These are phyloP conservation scores for Mycena olivaceomarginata DNA, from an alignment of 768 basidiomycete genomes.

Conservation along the genomic window DNA sequence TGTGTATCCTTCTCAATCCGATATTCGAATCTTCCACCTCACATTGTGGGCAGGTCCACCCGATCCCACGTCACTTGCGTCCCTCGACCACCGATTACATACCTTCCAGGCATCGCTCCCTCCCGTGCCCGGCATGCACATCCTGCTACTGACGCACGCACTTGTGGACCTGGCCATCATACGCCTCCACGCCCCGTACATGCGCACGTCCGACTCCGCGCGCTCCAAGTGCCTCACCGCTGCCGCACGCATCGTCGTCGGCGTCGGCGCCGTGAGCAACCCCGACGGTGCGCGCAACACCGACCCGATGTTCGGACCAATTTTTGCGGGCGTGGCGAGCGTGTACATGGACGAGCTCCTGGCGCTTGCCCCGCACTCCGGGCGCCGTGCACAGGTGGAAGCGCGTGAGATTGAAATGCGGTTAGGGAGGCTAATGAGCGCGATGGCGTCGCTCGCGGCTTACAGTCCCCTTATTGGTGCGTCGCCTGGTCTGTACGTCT, in stretches of 20 bases:
- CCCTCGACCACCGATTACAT: slow-evolving; percentile 26
- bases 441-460: slow-evolving; percentile 32
- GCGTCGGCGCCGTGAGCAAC: slow-evolving; percentile 10
- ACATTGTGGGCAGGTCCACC: slow-evolving; percentile 2
- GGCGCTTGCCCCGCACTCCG: neutral
- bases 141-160: slow-evolving; percentile 22
- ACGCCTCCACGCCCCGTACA: slow-evolving; percentile 34
- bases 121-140: slow-evolving; percentile 15
- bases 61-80: slow-evolving; percentile 8
- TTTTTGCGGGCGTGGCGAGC: slow-evolving; percentile 24
- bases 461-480: slow-evolving; percentile 38
- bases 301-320: slow-evolving; percentile 29
- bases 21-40: neutral
- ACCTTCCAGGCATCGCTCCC: slow-evolving; percentile 36
- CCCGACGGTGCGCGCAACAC: slow-evolving; percentile 3
- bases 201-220: slow-evolving; percentile 3
- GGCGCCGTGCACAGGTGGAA: neutral
- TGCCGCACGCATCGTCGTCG: slow-evolving; percentile 19
- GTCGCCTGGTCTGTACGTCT: neutral
- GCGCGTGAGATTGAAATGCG: slow-evolving; percentile 11
- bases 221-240: slow-evolving; percentile 31
- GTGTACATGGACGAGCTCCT: slow-evolving; percentile 29
- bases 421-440: slow-evolving; percentile 28
- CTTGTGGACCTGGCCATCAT: slow-evolving; percentile 34
- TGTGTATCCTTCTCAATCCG: neutral